Evolutionary conservation across 306 rosid genomes (phyloP).

Genomic region (Begonia peltatifolia): DNA sequence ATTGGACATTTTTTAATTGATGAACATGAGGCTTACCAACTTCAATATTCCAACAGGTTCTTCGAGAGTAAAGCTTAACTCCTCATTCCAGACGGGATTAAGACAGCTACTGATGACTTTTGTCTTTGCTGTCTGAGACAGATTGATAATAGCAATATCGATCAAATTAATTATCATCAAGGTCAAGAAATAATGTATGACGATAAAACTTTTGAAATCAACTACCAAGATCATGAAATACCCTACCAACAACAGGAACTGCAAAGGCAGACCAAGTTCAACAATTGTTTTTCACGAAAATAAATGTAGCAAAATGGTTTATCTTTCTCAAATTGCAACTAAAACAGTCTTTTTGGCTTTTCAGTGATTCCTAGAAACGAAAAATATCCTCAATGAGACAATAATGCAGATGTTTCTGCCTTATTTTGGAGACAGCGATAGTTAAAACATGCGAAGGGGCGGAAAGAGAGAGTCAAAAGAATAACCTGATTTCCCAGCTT

Average conservation of each 20-base stretch:
- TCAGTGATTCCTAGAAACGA: too few relatives aligned
- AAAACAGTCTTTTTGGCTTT: too few relatives aligned
- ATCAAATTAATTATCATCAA: constrained; percentile 10
- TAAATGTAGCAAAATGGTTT: too few relatives aligned
- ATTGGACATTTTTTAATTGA: constrained; percentile 3
- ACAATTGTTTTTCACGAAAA: too few relatives aligned
- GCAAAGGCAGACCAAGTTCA: too few relatives aligned
- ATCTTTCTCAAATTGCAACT: too few relatives aligned
- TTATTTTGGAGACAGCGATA: too few relatives aligned
- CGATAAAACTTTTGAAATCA: not conserved
- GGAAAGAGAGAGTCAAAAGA: not conserved
- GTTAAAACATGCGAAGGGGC: not conserved
- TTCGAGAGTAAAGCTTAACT: constrained; percentile 49
- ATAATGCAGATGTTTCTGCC: too few relatives aligned
- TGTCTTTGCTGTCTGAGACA: constrained; percentile 77
- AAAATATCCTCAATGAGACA: too few relatives aligned
- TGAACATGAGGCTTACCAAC: constrained; percentile 42
- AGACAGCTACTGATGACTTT: constrained; percentile 87
- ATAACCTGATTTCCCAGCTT: constrained; percentile 78
- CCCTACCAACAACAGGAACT: too few relatives aligned
- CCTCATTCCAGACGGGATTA: constrained; percentile 98
- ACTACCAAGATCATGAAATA: too few relatives aligned
- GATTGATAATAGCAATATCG: constrained; percentile 9
- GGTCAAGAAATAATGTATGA: not conserved
- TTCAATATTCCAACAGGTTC: constrained; percentile 54